A percentile compares a stretch with the other conserved stretches of the same genome.
Evolutionary conservation across 2,329 filamentous ascomycete genomes (phyloP).

Genomic region (Arthrobotrys iridis): DNA sequence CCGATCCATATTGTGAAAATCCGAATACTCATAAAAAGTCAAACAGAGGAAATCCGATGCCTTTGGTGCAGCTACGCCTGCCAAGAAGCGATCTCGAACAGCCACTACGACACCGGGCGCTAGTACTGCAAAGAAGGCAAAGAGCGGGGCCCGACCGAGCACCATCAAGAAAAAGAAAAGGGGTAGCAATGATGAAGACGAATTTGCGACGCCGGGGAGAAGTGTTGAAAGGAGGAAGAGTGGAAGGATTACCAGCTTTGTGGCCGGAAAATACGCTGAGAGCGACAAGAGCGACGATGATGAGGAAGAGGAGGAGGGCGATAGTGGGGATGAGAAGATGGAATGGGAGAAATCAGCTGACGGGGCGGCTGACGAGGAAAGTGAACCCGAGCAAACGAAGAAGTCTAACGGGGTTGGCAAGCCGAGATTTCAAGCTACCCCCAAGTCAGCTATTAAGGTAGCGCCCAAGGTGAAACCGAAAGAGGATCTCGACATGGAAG

Average conservation of each 20-base stretch:
- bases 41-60: constrained; percentile 47
- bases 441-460: constrained; percentile 1
- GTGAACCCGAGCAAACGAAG: constrained; percentile 43
- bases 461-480: constrained; percentile 35
- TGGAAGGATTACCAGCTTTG: constrained; percentile 61
- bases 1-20: neutral
- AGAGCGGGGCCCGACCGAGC: constrained; percentile 43
- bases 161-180: constrained; percentile 60
- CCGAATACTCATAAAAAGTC: neutral
- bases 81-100: constrained; percentile 54
- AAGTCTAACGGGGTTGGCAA: constrained; percentile 38
- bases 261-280: constrained; percentile 60
- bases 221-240: constrained; percentile 60
- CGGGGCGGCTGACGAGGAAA: constrained; percentile 43
- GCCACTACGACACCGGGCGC: constrained; percentile 22
- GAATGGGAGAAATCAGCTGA: constrained; percentile 58
- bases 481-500: constrained; percentile 43
- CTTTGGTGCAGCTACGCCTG: constrained; percentile 42
- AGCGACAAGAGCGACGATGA: constrained; percentile 62
- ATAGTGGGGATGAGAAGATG: constrained; percentile 57
- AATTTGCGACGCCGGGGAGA: constrained; percentile 50
- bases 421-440: constrained; percentile 29
- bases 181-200: constrained; percentile 56
- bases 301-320: constrained; percentile 58
- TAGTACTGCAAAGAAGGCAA: constrained; percentile 54